Base-by-base conservation (phyloP, 2,329 filamentous ascomycete genomes). In the Fusarium ambrosium region DNA sequence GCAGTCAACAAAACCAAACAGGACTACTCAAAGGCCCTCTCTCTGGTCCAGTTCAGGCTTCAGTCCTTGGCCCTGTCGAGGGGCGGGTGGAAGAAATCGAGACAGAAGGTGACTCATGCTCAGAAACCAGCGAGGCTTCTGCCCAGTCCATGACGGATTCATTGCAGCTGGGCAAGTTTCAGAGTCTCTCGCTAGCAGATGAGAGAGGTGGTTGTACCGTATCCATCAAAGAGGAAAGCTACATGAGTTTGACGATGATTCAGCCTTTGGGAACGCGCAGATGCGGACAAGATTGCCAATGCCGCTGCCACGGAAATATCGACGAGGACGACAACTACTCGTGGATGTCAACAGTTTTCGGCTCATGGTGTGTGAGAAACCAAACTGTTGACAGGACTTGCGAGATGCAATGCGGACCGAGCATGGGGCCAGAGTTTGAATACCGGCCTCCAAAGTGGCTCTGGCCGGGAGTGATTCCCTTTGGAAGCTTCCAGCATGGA, bases 381-480 rank as follows among this genome's bases (percentile, higher is more conserved):
- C 14, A 60, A 0, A 2, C 0, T 0, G 3, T 7, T 6, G 34
- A 14, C 2, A 37, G 1, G 0, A 0, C 24, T n/a, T 39, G 20
- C 3, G 34, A 16, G 16, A 6, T 4, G 0, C n/a, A 1, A 16
- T 77, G 71, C 1, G 36, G 61, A 0, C 16, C n/a, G 0, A 53
- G 1, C 0, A 4, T 18, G 1, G 53, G 43, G 0, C 0, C 62
- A 1, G 61, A 62, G 6, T 34, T 69, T 3, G 53, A 74, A 16
- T 71, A 71, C 16, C 64, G 6, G 0, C 64, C 69, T 4, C 71
- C 73, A 2, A 63, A 2, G 0, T 78, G 75, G 75, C 66, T 77
- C 6, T 75, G 65, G 73, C 27, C 59, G 3, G 62, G 66, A 1
- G 32, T 67, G 1, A 9, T 66, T 0, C 56, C 66, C 0, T 53